Conservation (phyloP, 2,329 filamentous ascomycete genomes). For the Pseudogymnoascus sp. region DNA sequence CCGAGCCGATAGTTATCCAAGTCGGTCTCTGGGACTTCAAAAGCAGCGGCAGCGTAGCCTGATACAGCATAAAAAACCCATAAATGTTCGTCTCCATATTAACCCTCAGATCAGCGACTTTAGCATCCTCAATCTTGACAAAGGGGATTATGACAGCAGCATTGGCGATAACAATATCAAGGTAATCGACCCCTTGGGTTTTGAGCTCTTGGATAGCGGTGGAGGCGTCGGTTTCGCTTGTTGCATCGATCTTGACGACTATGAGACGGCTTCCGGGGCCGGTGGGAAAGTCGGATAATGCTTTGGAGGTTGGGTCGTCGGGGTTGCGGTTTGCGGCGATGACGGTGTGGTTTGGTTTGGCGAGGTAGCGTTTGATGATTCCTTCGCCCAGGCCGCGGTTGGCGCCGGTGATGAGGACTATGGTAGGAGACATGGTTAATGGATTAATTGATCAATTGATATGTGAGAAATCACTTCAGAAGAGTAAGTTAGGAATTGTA, state of each 20-base stretch:
- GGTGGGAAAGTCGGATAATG: constrained; percentile 23
- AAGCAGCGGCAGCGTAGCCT: constrained; percentile 29
- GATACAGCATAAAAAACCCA: constrained; percentile 28
- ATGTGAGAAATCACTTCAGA: not conserved
- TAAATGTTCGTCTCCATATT: constrained; percentile 27
- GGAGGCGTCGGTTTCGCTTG: constrained; percentile 23
- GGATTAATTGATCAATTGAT: not conserved
- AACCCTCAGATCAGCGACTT: constrained; percentile 22
- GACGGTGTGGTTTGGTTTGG: constrained; percentile 30
- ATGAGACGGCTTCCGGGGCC: constrained; percentile 26
- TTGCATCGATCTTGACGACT: constrained; percentile 29
- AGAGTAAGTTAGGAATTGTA: not conserved
- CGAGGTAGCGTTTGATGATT: constrained; percentile 29
- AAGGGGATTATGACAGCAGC: constrained; percentile 23
- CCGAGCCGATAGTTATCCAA: constrained; percentile 28
- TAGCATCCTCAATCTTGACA: constrained; percentile 27
- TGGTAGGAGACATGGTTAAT: constrained; percentile 1
- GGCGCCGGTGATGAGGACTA: constrained; percentile 29
- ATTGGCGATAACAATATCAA: constrained; percentile 35
- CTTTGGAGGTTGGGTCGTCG: constrained; percentile 22
- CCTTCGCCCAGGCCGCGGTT: constrained; percentile 27
- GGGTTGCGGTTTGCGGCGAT: constrained; percentile 33
- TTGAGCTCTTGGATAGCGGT: constrained; percentile 24
- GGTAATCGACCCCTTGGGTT: constrained; percentile 24
- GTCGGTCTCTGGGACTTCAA: constrained; percentile 27